These are phyloP conservation scores for Coffea eugenioides DNA, from an alignment of 257 asterid genomes.

Conservation along the genomic window DNA sequence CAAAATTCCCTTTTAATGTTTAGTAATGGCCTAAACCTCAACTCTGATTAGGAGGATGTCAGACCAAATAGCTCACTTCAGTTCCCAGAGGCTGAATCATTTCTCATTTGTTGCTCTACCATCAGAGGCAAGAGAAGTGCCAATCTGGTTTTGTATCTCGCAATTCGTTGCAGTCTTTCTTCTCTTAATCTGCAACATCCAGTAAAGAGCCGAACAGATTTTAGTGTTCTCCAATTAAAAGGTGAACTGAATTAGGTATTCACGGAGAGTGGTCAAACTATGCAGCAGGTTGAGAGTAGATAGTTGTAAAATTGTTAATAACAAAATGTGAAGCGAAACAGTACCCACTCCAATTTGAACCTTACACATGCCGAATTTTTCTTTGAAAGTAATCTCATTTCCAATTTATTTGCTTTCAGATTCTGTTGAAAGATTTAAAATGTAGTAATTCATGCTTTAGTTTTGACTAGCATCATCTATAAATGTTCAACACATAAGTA, in stretches of 20 bases:
- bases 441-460: too few relatives aligned
- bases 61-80: constrained; percentile 22
- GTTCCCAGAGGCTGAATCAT: constrained; percentile 49
- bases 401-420: not conserved
- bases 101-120: constrained; percentile 69
- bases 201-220: not conserved
- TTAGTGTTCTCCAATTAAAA: not conserved
- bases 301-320: not conserved
- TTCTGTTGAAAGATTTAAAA: not conserved
- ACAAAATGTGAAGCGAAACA: not conserved
- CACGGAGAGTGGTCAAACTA: not conserved
- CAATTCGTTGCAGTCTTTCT: constrained; percentile 67
- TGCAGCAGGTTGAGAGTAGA: not conserved
- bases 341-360: not conserved
- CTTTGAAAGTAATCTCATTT: not conserved
- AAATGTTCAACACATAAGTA: too few relatives aligned
- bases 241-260: not conserved
- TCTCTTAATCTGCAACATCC: constrained; percentile 68
- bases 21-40: not conserved
- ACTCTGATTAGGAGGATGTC: not conserved
- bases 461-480: not conserved
- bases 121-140: constrained; percentile 80
- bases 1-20: not conserved
- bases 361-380: not conserved
- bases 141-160: constrained; percentile 77